These are phyloP conservation scores for Yamadazyma nakazawae DNA, from an alignment of 805 yeast genomes.

Conservation along the genomic window DNA sequence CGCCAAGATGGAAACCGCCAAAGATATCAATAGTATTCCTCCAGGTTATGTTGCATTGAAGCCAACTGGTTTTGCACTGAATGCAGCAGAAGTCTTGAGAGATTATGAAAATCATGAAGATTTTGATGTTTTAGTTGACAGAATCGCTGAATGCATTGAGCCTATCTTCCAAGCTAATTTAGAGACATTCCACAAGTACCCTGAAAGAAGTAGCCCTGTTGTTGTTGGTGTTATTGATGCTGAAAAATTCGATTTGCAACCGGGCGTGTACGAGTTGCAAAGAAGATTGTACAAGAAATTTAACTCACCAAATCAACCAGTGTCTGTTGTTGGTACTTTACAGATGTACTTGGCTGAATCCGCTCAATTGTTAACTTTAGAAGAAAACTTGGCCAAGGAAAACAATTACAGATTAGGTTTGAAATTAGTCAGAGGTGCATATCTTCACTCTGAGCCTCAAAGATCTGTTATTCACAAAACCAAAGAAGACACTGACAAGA, in stretches of 20 bases:
- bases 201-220: constrained; percentile 67
- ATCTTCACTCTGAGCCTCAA: constrained; percentile 82
- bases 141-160: constrained; percentile 62
- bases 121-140: constrained; percentile 60
- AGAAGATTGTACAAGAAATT: constrained; percentile 71
- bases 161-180: constrained; percentile 53
- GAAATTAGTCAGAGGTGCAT: constrained; percentile 94
- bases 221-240: constrained; percentile 85
- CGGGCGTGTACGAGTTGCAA: constrained; percentile 88
- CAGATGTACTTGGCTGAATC: constrained; percentile 87
- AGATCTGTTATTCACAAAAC: constrained; percentile 71
- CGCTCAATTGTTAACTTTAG: constrained; percentile 54
- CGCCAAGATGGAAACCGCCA: constrained; percentile 46
- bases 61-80: constrained; percentile 82
- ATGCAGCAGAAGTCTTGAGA: constrained; percentile 71
- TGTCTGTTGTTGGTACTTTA: constrained; percentile 82
- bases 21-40: constrained; percentile 64
- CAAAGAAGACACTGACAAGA: constrained; percentile 75
- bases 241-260: constrained; percentile 83
- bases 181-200: constrained; percentile 47
- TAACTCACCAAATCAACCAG: constrained; percentile 56
- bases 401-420: constrained; percentile 72
- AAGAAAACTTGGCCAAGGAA: constrained; percentile 59
- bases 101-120: constrained; percentile 44
- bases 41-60: constrained; percentile 92